Evolutionary conservation across 2,329 filamentous ascomycete species (phyloP).

Genomic region (Westerdykella sp.): DNA sequence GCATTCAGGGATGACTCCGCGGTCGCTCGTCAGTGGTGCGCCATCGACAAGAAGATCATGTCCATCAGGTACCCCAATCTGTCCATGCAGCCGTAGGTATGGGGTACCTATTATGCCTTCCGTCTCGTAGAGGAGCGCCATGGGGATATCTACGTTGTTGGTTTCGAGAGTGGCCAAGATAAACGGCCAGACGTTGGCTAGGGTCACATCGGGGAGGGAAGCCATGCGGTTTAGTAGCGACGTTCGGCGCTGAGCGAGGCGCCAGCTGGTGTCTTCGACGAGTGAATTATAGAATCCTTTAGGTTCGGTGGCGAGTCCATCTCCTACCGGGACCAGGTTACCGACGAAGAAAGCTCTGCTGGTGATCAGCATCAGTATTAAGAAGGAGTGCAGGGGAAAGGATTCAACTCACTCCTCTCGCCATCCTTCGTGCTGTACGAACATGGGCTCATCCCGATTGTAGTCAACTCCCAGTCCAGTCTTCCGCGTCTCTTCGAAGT

Average conservation of each 20-base stretch:
- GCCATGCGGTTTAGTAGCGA: conserved; percentile 28
- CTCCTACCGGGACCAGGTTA: conserved; percentile 24
- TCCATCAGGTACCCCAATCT: conserved; percentile 22
- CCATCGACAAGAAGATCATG: conserved; percentile 22
- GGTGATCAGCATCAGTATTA: neutral
- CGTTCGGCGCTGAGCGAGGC: conserved; percentile 27
- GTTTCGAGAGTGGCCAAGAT: conserved; percentile 25
- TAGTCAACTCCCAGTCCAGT: conserved; percentile 23
- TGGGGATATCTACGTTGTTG: conserved; percentile 23
- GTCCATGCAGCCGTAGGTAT: conserved; percentile 17
- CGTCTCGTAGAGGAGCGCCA: conserved; percentile 27
- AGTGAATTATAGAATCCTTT: conserved; percentile 30
- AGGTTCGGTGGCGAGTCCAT: conserved; percentile 18
- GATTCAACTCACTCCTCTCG: conserved; percentile 18
- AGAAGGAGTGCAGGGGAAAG: neutral
- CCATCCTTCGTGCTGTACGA: conserved; percentile 27
- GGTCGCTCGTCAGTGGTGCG: conserved; percentile 15
- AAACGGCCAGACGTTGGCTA: conserved; percentile 19
- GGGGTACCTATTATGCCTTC: conserved; percentile 9
- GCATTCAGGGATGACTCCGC: conserved; percentile 26
- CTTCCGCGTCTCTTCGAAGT: conserved; percentile 20
- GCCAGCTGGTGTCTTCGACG: conserved; percentile 28
- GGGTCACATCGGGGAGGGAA: conserved; percentile 16
- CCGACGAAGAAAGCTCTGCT: conserved; percentile 24
- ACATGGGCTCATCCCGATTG: conserved; percentile 13